Base-by-base conservation (phyloP, 352 stramenopile species). In the Globisporangium recalcitrans region DNA sequence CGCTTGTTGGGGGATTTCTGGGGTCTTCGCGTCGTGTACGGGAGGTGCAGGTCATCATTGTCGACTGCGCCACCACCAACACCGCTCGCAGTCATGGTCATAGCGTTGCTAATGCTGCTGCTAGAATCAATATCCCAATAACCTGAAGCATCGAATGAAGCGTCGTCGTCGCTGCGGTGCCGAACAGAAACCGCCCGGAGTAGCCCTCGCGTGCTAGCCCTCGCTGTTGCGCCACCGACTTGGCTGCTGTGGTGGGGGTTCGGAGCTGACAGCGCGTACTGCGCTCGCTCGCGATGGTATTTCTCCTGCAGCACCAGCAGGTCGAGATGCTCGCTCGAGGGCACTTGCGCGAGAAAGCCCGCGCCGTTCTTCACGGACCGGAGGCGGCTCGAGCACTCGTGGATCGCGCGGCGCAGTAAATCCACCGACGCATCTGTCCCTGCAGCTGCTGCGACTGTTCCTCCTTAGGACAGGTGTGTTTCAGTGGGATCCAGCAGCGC, bases 21-120 rank as follows among this genome's bases (percentile, higher is more conserved):
- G 24, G 71, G 66, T 24, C 72, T 64, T 24, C 82, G 74, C 3
- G 78, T 86, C 48, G 82, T 92, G 68, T 92, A 92, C 9, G 80
- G 75, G 47, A 92, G 54, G 48, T 92, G 90, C 57, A 74, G 6
- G 21, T 63, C 49, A 16, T 53, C 55, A 10, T 62, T n/a, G 10
- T 62, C 54, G 11, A 34, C n/a, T n/a, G n/a, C n/a, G n/a, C n/a
- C 22, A 19, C 3, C 11, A 38, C 11, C 7, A 52, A 9, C 8
- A 19, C 6, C 31, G 21, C 9, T 21, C 14, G 10, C n/a, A 32
- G 34, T 27, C n/a, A 5, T 14, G 7, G 0, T 4, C 11, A 16
- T 49, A 11, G 46, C 59, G 34, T 5, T 22, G 26, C 42, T 49
- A 9, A n/a, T n/a, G n/a, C n/a, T n/a, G n/a, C 48, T 36, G 24